phyloP scores from a whole-genome alignment of 495 filamentous ascomycete species.

The Durotheca rogersii region DNA sequence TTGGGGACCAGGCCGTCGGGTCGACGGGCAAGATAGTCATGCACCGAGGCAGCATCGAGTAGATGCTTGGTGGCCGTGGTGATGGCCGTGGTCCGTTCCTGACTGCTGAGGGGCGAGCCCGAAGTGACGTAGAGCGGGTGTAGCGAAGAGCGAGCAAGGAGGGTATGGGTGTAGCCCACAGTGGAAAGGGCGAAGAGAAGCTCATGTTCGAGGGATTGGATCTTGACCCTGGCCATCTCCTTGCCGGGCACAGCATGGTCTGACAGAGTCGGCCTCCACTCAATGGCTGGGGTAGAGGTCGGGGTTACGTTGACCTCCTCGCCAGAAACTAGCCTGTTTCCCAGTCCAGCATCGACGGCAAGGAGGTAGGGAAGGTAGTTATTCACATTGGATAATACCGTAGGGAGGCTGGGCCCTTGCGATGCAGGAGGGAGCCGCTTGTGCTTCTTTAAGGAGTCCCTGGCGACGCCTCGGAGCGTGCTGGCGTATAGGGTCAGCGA shows the following conservation, averaged over 20 bases:
- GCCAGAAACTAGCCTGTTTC: conserved; percentile 47
- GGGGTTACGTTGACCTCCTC: conserved; percentile 65
- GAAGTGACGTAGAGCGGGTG: conserved; percentile 55
- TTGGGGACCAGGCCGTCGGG: conserved; percentile 34
- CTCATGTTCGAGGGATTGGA: conserved; percentile 81
- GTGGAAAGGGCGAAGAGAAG: conserved; percentile 75
- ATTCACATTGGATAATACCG: conserved; percentile 64
- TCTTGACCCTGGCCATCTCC: conserved; percentile 60
- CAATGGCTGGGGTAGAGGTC: conserved; percentile 52
- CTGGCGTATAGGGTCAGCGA: conserved; percentile 76
- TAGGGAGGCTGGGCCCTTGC: conserved; percentile 64
- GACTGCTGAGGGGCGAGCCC: conserved; percentile 58
- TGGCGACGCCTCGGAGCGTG: conserved; percentile 73
- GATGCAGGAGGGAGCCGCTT: conserved; percentile 71
- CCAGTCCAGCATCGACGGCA: conserved; percentile 68
- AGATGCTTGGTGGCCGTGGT: conserved; percentile 74
- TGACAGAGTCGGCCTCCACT: conserved; percentile 84
- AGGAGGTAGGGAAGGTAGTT: conserved; percentile 80
- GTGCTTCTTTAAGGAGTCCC: conserved; percentile 75
- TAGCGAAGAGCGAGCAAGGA: conserved; percentile 62
- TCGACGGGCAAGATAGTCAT: conserved; percentile 63
- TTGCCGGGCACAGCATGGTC: conserved; percentile 55
- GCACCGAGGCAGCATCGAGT: conserved; percentile 75
- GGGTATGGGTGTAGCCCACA: conserved; percentile 68
- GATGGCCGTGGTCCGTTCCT: conserved; percentile 67